Evolutionary conservation across 805 yeast species (phyloP).

Genomic region (Clavispora asparagi): DNA sequence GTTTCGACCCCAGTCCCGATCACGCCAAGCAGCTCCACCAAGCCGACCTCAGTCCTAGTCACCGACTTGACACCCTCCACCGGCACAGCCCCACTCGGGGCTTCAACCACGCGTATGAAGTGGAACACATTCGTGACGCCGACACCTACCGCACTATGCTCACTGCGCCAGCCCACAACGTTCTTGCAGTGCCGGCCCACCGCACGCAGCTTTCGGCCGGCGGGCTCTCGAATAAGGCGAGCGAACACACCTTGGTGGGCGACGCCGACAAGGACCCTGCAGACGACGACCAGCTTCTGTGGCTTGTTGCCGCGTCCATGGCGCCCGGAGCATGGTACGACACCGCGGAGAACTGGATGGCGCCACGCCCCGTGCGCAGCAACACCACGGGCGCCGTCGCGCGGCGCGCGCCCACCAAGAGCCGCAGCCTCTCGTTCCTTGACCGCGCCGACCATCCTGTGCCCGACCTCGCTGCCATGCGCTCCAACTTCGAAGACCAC

Average conservation of each 20-base stretch:
- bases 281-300: not conserved
- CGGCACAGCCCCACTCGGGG: no score
- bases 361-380: constrained; percentile 1
- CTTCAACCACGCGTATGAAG: no score
- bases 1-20: no score
- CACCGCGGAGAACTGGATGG: constrained; percentile 12
- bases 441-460: no score
- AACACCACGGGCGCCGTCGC: not conserved
- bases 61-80: no score
- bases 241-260: not conserved
- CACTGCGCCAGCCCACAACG: no score
- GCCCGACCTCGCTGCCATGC: not conserved
- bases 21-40: no score
- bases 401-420: not conserved
- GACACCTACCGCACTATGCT: no score
- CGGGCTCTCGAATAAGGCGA: not conserved
- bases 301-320: not conserved
- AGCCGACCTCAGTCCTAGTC: no score
- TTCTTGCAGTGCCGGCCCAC: not conserved
- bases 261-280: not conserved
- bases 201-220: not conserved
- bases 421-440: no score
- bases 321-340: constrained; percentile 6
- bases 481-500: not conserved
- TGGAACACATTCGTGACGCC: no score